Base-by-base conservation (phyloP, 1,139 yeast species). In the Taphrina flavorubra region DNA sequence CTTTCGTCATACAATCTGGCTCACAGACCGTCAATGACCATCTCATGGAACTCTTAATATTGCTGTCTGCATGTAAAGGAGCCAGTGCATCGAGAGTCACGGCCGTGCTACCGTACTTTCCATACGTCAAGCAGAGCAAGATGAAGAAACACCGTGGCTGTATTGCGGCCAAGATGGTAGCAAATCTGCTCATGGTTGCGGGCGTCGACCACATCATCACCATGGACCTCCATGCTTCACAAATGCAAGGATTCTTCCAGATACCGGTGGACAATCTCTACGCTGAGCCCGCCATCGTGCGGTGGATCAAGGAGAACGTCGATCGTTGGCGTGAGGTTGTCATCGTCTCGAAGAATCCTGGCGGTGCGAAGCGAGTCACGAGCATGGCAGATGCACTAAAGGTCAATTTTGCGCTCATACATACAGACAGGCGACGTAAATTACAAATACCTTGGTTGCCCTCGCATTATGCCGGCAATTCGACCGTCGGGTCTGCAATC, bases 121-220 rank as follows among this genome's bases (percentile, higher is more conserved):
- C 99, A 37, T 95, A 95, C 80, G 91, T 97, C 36, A 95, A 94
- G 78, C 99, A 95, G 79, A 87, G 94, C 72, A 94, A 94, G 81
- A 95, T 94, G 99, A 94, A 92, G 81, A 94, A 91, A 79, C 98
- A 94, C 77, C 85, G 99, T 79, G 99, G 99, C 69, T 98, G 99
- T 46, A 95, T 95, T 75, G 92, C 99, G 4, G 99, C 99, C n/a
- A 85, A 98, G 77, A 74, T 95, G 99, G 84, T 95, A 77, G 98
- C 99, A 70, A 94, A 94, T 75, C 81, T 95, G 76, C 82, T 95
- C 73, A 87, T 92, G 69, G 94, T 94, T 96, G 98, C 99, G 0
- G 99, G 99, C 72, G 99, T 98, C 31, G 99, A 95, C 79, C 99
- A 94, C 80, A 96, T 94, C 72, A 95, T 94, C 53, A 90, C 97